phyloP scores from a whole-genome alignment of 2,329 filamentous ascomycete species.

The Phialocephala sp. region DNA sequence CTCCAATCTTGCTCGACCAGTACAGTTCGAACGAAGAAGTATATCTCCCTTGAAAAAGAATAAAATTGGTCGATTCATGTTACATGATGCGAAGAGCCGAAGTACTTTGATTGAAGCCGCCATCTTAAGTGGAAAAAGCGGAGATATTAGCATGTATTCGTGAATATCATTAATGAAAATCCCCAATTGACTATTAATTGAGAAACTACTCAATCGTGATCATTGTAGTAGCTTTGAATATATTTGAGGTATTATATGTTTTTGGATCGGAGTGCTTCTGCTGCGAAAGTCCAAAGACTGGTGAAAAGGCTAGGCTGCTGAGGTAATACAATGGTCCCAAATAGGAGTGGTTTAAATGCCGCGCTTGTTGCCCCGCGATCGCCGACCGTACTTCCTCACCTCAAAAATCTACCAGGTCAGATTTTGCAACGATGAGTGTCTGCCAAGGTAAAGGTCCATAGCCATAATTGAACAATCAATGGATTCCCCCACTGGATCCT shows the following conservation, averaged over 20 bases:
- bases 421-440: background rate
- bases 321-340: background rate
- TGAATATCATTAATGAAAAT: background rate
- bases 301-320: background rate
- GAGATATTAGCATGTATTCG: background rate
- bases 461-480: background rate
- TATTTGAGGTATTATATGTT: background rate
- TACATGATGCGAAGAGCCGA: background rate
- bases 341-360: background rate
- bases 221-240: background rate
- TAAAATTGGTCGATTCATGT: background rate
- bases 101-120: background rate
- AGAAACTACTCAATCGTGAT: background rate
- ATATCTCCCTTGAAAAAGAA: too few species aligned
- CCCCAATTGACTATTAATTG: background rate
- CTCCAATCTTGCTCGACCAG: conserved; percentile 20
- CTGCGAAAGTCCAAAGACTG: background rate
- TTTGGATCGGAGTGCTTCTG: background rate
- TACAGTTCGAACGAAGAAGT: background rate
- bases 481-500: background rate
- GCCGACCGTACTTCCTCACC: background rate
- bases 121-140: background rate
- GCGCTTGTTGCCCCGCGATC: background rate
- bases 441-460: background rate
- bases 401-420: background rate